Base-by-base conservation (phyloP, 805 yeast genomes). In the Metschnikowia koreensis region DNA sequence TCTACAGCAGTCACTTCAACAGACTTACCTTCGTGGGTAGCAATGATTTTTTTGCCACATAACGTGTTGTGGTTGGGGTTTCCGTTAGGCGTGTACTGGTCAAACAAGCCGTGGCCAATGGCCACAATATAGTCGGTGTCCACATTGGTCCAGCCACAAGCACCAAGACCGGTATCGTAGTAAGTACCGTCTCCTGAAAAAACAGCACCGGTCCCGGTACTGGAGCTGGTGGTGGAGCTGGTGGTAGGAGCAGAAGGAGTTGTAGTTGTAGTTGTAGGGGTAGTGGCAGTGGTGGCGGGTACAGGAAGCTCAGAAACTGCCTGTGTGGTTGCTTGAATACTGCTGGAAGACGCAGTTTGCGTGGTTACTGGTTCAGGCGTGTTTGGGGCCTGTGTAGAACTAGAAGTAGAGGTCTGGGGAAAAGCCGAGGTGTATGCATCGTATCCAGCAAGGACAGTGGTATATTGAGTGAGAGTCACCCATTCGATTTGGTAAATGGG, bases 1-100 rank as follows among this genome's bases (percentile, higher is more conserved):
- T 83, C 88, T 38, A 74, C 79, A 45, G 83, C 82, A 17, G 79
- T 77, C 48, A 83, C 87, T 44, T 70, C 74, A 51, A 82, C 86
- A 13, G 82, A 68, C 62, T 78, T 78, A 43, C 80, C 82, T 50
- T 67, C 68, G 59, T 75, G 75, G 60, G 59, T 60, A 34, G 81
- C 81, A 47, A 66, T 68, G 60, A 81, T 79, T 60, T 73, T 65
- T 65, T 73, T 76, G 46, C 85, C 86, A 66, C 87, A 82, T 60
- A 73, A 69, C 57, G 80, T 70, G 66, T 74, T 75, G 51, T 73
- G 62, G 60, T 78, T 81, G 7, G 79, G 71, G 62, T 74, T 71
- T 16, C 69, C 70, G 52, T 63, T 60, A 27, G 66, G 62, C 46
- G 65, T 64, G 52, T 68, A 60, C 43, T 64, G 59, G 53, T 71